phyloP scores from a whole-genome alignment of 2,329 filamentous ascomycete genomes.

The Nemania sp. region DNA sequence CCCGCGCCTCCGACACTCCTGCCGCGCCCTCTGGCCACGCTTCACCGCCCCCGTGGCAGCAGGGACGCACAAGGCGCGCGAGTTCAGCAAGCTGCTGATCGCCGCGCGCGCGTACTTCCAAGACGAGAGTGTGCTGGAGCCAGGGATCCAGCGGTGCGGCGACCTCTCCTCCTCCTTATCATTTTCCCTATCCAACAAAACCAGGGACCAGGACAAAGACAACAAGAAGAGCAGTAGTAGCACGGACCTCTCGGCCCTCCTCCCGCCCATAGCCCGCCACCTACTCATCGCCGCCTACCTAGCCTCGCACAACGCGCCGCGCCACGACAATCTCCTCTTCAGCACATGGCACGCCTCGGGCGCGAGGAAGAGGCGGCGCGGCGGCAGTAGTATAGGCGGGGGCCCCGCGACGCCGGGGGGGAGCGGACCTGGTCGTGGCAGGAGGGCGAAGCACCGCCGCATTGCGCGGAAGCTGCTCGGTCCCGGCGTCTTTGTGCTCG shows the following conservation, averaged over 20 bases:
- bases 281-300: conserved; percentile 83
- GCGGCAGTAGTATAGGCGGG: conserved; percentile 50
- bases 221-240: conserved; percentile 17
- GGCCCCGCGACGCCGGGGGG: neutral
- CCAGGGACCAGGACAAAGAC: conserved; percentile 6
- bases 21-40: conserved; percentile 81
- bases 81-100: conserved; percentile 87
- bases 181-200: neutral
- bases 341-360: conserved; percentile 72
- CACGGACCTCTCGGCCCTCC: conserved; percentile 64
- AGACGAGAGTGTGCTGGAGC: conserved; percentile 76
- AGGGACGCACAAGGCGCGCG: conserved; percentile 78
- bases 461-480: conserved; percentile 82
- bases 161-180: too few species aligned
- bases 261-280: conserved; percentile 79
- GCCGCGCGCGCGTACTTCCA: conserved; percentile 77
- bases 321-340: conserved; percentile 80
- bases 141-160: conserved; percentile 64
- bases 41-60: conserved; percentile 83
- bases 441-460: conserved; percentile 69
- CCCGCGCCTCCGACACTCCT: conserved; percentile 76
- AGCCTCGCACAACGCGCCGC: conserved; percentile 80
- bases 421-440: conserved; percentile 16
- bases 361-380: conserved; percentile 64
- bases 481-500: conserved; percentile 80